phyloP scores from a whole-genome alignment of 2,329 filamentous ascomycete genomes.

The Calycina marina region DNA sequence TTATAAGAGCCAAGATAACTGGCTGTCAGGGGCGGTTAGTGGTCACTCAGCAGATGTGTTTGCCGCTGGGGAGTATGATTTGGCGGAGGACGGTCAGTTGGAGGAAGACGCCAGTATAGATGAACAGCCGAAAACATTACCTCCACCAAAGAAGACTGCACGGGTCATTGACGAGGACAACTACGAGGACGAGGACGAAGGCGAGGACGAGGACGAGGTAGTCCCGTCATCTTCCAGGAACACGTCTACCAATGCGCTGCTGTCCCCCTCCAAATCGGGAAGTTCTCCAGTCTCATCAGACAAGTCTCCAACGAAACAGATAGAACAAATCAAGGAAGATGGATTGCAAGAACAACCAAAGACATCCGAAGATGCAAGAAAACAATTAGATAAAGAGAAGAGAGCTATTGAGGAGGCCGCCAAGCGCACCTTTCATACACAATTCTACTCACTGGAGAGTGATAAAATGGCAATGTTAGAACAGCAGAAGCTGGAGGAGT shows the following conservation, averaged over 20 bases:
- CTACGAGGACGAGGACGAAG: constrained; percentile 71
- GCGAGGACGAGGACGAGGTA: constrained; percentile 48
- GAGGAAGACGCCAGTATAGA: constrained; percentile 36
- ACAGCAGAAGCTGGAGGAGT: constrained; percentile 91
- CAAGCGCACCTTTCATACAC: constrained; percentile 77
- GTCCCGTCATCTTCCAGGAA: constrained; percentile 36
- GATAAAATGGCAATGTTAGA: constrained; percentile 94
- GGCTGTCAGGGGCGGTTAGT: constrained; percentile 62
- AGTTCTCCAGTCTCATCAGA: constrained; percentile 44
- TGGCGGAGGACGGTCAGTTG: constrained; percentile 22
- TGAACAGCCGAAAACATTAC: constrained; percentile 31
- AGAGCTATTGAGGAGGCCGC: constrained; percentile 81
- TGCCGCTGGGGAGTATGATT: constrained; percentile 16
- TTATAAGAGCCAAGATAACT: constrained; percentile 63
- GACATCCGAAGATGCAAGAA: constrained; percentile 75
- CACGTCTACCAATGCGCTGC: constrained; percentile 34
- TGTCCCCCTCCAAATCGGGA: constrained; percentile 57
- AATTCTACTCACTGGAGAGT: constrained; percentile 91
- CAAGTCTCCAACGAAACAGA: constrained; percentile 36
- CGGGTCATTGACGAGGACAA: constrained; percentile 72
- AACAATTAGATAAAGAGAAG: constrained; percentile 83
- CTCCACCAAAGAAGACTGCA: constrained; percentile 54
- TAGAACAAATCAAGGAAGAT: constrained; percentile 37
- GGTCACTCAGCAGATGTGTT: constrained; percentile 20
- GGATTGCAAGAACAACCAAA: constrained; percentile 42